A percentile compares a stretch with the other conserved stretches of the same genome.
Conservation (phyloP, 2,329 filamentous ascomycete species). For the Pezicula rhizophila region DNA sequence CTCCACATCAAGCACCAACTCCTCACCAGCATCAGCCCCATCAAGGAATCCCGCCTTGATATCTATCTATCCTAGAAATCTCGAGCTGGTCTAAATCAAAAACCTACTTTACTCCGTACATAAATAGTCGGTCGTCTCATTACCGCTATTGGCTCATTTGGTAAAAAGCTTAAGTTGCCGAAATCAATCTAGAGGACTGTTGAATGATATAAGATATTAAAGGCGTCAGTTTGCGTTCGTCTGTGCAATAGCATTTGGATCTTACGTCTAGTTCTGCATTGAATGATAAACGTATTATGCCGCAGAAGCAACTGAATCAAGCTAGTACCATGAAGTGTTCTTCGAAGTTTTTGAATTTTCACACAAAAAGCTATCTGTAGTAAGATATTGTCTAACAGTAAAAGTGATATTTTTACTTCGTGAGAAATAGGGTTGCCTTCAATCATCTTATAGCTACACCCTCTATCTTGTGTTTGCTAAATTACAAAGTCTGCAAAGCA, state of each 20-base stretch:
- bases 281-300: slow-evolving; percentile 14
- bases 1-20: slow-evolving; percentile 16
- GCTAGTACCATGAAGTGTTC: background rate
- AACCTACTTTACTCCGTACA: slow-evolving; percentile 10
- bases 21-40: slow-evolving; percentile 8
- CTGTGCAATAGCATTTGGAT: slow-evolving; percentile 17
- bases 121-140: slow-evolving; percentile 12
- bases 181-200: slow-evolving; percentile 9
- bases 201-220: slow-evolving; percentile 12
- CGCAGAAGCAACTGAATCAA: slow-evolving; percentile 16
- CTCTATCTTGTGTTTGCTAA: too few relatives aligned
- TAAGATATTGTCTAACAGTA: slow-evolving; percentile 17
- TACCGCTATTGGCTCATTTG: slow-evolving; percentile 12
- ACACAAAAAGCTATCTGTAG: too few relatives aligned
- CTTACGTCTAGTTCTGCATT: slow-evolving; percentile 8
- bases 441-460: too few relatives aligned
- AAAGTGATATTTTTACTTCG: too few relatives aligned
- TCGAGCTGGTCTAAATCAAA: slow-evolving; percentile 3
- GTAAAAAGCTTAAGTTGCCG: slow-evolving; percentile 10
- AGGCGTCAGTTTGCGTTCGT: slow-evolving; percentile 18
- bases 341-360: too few relatives aligned
- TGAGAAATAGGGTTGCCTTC: too few relatives aligned
- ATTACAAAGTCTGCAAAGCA: too few relatives aligned
- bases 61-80: slow-evolving; percentile 11
- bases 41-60: slow-evolving; percentile 20